phyloP scores from a whole-genome alignment of 2,329 filamentous ascomycete species.

The Trichoderma atrobrunneum region DNA sequence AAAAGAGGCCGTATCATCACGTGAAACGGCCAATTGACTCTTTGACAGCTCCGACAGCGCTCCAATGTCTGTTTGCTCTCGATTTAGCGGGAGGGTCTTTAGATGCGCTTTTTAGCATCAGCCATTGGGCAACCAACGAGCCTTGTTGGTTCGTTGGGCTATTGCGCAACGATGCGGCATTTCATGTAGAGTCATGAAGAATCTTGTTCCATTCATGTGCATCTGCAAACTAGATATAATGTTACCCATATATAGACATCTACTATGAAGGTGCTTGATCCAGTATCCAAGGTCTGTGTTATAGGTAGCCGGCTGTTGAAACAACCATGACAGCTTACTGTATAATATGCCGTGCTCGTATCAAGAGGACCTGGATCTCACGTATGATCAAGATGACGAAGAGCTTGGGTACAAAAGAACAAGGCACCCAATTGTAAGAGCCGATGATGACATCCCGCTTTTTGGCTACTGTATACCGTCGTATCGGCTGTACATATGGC shows the following conservation, averaged over 20 bases:
- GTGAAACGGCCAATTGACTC: neutral
- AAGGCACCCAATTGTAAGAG: neutral
- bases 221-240: neutral
- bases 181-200: neutral
- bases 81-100: neutral
- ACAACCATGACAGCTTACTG: neutral
- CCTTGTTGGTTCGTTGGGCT: neutral
- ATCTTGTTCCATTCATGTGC: neutral
- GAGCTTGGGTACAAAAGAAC: neutral
- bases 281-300: neutral
- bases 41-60: slow-evolving; percentile 4
- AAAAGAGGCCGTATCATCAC: neutral
- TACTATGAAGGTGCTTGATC: neutral
- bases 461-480: neutral
- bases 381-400: neutral
- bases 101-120: neutral
- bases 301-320: neutral
- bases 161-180: neutral
- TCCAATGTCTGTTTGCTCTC: neutral
- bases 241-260: neutral
- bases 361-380: neutral
- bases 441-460: neutral
- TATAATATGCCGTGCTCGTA: neutral
- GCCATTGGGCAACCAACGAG: neutral
- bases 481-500: neutral